phyloP scores from a whole-genome alignment of 2,329 filamentous ascomycete genomes.

The Nothopassalora personata region DNA sequence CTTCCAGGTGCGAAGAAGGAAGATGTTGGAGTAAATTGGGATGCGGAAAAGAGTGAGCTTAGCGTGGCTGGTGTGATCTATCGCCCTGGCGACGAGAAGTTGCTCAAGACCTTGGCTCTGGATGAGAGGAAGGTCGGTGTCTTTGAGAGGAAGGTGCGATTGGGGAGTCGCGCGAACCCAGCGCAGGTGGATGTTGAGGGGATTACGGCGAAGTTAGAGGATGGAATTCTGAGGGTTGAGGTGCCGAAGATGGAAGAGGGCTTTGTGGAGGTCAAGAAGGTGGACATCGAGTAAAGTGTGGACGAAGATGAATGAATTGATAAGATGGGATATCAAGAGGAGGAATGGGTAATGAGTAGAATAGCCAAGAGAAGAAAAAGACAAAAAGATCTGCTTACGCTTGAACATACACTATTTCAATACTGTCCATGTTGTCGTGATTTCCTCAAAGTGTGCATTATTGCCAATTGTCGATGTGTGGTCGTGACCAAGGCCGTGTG shows the following conservation, averaged over 20 bases:
- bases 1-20: slow-evolving; percentile 75
- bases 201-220: slow-evolving; percentile 71
- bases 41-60: slow-evolving; percentile 61
- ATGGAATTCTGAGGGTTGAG: slow-evolving; percentile 70
- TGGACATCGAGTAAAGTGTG: slow-evolving; percentile 43
- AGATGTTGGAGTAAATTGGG: slow-evolving; percentile 71
- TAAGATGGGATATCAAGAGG: neutral
- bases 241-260: slow-evolving; percentile 67
- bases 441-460: too few relatives aligned
- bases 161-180: slow-evolving; percentile 51
- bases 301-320: neutral
- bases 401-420: neutral
- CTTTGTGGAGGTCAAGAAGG: slow-evolving; percentile 52
- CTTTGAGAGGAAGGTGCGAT: slow-evolving; percentile 65
- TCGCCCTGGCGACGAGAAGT: slow-evolving; percentile 65
- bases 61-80: slow-evolving; percentile 68
- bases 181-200: slow-evolving; percentile 60
- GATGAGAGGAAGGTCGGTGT: slow-evolving; percentile 67
- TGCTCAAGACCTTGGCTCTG: slow-evolving; percentile 58
- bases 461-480: too few relatives aligned
- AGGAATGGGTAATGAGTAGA: neutral
- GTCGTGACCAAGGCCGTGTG: too few relatives aligned
- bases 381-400: neutral
- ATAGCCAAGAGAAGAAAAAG: neutral
- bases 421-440: neutral